Base-by-base conservation (phyloP, 2,329 filamentous ascomycete species). In the Colletotrichum truncatum region DNA sequence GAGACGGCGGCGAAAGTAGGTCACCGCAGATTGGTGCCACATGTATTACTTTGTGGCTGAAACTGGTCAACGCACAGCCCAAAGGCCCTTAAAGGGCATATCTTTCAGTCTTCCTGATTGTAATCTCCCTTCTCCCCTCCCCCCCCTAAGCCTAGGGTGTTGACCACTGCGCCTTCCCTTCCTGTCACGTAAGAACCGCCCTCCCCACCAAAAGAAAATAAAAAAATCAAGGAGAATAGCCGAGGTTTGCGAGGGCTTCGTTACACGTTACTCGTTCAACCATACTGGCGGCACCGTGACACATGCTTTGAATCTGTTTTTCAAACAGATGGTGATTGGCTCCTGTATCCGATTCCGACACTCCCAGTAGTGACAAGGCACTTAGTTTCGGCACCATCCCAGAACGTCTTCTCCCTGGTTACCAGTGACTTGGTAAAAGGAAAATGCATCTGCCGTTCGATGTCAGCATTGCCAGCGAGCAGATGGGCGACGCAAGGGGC, bases 41-140 rank as follows among this genome's bases (percentile, higher is more conserved):
- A 45, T 48, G 43, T 48, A 41, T 12, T 61, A 34, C 28, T 12
- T 3, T 32, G 32, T 61, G 61, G 61, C 62, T 65, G 62, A 45
- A 39, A 39, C 36, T 25, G 32, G 43, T 21, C 28, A 49, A 39
- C 26, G 48, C 34, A 49, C 49, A 18, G 34, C 34, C 34, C 56
- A 36, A 43, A 34, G n/a, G 25, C 32, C 48, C 48, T 12, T 30
- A 32, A 55, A 54, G 21, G 56, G 14, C 18, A 61, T 18, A 38
- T 57, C 8, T 23, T 49, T 49, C 18, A 14, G 18, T 26, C 28
- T 38, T 49, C 49, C 56, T 61, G 62, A 62, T 61, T 39, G 25
- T 16, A 52, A 53, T 53, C 11, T 52, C 21, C 55, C 28, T 18
- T 28, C 43, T 46, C 39, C 6, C 23, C 28, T 30, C 18, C 23